Percentiles rank a stretch among this genome's conserved stretches.
These are phyloP conservation scores for Paracoccidioides brasiliensis DNA, from an alignment of 2,329 filamentous ascomycete genomes.

Conservation along the genomic window DNA sequence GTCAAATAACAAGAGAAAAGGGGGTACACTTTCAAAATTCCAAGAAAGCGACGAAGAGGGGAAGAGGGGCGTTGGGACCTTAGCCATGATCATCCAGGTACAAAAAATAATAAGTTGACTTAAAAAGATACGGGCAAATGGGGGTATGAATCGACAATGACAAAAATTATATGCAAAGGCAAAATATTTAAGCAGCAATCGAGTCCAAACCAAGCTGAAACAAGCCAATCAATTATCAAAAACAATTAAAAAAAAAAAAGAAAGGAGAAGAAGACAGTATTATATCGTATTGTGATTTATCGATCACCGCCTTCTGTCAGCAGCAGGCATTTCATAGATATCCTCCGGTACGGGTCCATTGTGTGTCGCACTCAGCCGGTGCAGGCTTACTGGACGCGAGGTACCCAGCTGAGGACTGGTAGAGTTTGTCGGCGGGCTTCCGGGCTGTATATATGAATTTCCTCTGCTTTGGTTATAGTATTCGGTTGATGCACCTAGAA, in stretches of 20 bases:
- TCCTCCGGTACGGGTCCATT: constrained; percentile 10
- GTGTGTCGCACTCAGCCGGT: constrained; percentile 8
- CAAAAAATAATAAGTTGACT: background rate
- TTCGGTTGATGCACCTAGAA: constrained; percentile 2
- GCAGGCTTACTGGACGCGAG: background rate
- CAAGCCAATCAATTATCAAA: background rate
- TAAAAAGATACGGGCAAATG: background rate
- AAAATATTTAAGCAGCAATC: too few relatives aligned
- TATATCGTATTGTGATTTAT: background rate
- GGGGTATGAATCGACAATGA: background rate
- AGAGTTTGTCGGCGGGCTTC: background rate
- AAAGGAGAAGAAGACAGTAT: background rate
- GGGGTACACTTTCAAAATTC: background rate
- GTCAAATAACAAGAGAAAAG: too few relatives aligned
- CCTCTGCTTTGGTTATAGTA: constrained; percentile 7
- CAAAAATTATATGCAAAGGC: background rate
- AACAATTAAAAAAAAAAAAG: background rate
- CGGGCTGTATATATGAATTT: constrained; percentile 3
- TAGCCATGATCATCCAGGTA: background rate
- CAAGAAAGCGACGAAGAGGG: background rate
- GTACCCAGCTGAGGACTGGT: background rate
- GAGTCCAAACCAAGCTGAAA: too few relatives aligned
- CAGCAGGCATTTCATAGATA: constrained; percentile 10
- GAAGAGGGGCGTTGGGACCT: background rate
- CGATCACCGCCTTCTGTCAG: background rate